Evolutionary conservation across 2,329 filamentous ascomycete species (phyloP).

Genomic region (Trichoderma sp.): DNA sequence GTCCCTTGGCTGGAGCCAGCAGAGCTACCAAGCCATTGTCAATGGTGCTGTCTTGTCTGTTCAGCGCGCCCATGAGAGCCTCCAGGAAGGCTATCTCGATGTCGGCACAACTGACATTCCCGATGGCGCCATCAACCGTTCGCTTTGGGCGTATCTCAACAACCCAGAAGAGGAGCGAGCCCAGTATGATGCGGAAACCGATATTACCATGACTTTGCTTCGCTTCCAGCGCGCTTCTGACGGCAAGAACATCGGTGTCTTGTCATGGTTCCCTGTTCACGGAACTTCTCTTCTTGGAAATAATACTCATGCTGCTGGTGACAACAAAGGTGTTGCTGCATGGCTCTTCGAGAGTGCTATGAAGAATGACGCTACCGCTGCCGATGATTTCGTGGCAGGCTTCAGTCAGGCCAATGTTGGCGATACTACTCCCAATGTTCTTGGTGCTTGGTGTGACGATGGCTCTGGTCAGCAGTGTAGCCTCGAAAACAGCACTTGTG

Average conservation of each 20-base stretch:
- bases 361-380: conserved; percentile 53
- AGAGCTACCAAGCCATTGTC: conserved; percentile 87
- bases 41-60: conserved; percentile 83
- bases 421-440: conserved; percentile 85
- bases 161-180: conserved; percentile 78
- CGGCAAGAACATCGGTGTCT: conserved; percentile 72
- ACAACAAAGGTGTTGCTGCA: conserved; percentile 94
- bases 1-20: conserved; percentile 78
- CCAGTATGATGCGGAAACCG: conserved; percentile 59
- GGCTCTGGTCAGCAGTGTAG: conserved; percentile 71
- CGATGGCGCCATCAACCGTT: conserved; percentile 86
- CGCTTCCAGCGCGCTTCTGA: conserved; percentile 75
- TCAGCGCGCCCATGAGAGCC: conserved; percentile 66
- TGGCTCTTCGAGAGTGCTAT: conserved; percentile 77
- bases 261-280: conserved; percentile 92
- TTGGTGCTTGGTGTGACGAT: conserved; percentile 88
- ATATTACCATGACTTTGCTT: conserved; percentile 70
- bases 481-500: conserved; percentile 82
- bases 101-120: conserved; percentile 68
- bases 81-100: conserved; percentile 66
- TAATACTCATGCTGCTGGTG: conserved; percentile 88
- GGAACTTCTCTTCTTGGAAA: conserved; percentile 90
- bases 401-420: conserved; percentile 92
- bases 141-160: conserved; percentile 81
- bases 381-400: conserved; percentile 76